Conservation (phyloP, 768 basidiomycete genomes). For the Pisolithus microcarpus region DNA sequence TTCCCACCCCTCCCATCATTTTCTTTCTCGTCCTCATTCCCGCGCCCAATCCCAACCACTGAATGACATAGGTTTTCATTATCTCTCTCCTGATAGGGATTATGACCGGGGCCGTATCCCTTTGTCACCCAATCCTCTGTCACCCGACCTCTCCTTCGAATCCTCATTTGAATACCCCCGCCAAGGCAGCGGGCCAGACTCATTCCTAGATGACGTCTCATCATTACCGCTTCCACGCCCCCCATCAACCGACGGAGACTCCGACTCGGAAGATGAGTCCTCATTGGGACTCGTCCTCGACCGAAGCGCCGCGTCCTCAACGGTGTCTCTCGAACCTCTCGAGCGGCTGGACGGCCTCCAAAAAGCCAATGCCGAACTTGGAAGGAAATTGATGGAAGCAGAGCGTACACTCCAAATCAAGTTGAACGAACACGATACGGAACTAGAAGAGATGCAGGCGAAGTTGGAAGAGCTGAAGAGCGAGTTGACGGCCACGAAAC, state of each 20-base stretch:
- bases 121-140: slow-evolving; percentile 26
- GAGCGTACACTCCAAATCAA: slow-evolving; percentile 62
- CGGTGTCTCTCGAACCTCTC: slow-evolving; percentile 61
- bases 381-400: slow-evolving; percentile 65
- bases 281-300: slow-evolving; percentile 55
- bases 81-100: slow-evolving; percentile 31
- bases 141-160: slow-evolving; percentile 29
- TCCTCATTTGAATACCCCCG: slow-evolving; percentile 32
- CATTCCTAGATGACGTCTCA: slow-evolving; percentile 41
- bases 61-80: slow-evolving; percentile 34
- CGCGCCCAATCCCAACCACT: slow-evolving; percentile 48
- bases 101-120: slow-evolving; percentile 21
- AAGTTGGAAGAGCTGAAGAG: slow-evolving; percentile 69
- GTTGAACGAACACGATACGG: slow-evolving; percentile 71
- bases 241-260: slow-evolving; percentile 33
- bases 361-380: slow-evolving; percentile 68
- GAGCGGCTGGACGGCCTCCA: slow-evolving; percentile 70
- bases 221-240: slow-evolving; percentile 53
- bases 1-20: slow-evolving; percentile 35
- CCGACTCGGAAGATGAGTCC: slow-evolving; percentile 46
- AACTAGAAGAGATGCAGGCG: slow-evolving; percentile 73
- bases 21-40: slow-evolving; percentile 57
- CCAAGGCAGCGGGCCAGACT: slow-evolving; percentile 26
- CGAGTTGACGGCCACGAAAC: slow-evolving; percentile 73
- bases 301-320: slow-evolving; percentile 51